phyloP scores from a whole-genome alignment of 148 eudicot species.

The Vaccinium myrtillus region DNA sequence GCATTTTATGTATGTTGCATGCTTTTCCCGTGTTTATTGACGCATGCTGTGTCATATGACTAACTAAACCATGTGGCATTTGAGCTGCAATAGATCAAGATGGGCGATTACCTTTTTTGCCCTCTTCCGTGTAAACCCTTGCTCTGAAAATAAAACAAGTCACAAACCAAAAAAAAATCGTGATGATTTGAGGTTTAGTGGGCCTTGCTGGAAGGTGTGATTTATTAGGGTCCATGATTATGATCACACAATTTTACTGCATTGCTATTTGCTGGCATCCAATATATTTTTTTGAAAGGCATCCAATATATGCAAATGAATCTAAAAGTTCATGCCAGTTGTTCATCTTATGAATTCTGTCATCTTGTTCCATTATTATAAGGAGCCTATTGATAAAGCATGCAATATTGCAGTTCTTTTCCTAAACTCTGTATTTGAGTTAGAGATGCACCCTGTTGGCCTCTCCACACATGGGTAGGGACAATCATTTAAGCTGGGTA shows the following conservation, averaged over 20 bases:
- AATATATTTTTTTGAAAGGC: neutral
- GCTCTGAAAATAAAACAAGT: neutral
- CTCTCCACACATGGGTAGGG: neutral
- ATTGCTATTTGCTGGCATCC: slow-evolving; percentile 10
- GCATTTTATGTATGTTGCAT: neutral
- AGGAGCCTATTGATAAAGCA: neutral
- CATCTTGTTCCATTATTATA: slow-evolving; percentile 2
- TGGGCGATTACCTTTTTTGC: neutral
- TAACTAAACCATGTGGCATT: neutral
- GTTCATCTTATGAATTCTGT: slow-evolving; percentile 11
- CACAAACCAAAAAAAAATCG: neutral
- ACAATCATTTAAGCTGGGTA: slow-evolving; percentile 4
- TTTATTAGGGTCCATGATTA: neutral
- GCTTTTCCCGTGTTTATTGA: neutral
- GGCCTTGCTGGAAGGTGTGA: neutral
- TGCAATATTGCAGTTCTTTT: neutral
- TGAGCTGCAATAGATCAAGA: neutral
- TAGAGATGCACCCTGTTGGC: slow-evolving; percentile 4
- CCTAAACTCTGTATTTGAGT: neutral
- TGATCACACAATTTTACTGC: neutral
- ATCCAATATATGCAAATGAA: slow-evolving; percentile 13
- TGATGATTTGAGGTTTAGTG: neutral
- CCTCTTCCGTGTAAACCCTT: neutral
- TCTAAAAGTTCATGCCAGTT: neutral
- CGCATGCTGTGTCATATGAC: neutral